phyloP scores from a whole-genome alignment of 176 grass and related monocot species.

The Hyparrhenia diplandra region DNA sequence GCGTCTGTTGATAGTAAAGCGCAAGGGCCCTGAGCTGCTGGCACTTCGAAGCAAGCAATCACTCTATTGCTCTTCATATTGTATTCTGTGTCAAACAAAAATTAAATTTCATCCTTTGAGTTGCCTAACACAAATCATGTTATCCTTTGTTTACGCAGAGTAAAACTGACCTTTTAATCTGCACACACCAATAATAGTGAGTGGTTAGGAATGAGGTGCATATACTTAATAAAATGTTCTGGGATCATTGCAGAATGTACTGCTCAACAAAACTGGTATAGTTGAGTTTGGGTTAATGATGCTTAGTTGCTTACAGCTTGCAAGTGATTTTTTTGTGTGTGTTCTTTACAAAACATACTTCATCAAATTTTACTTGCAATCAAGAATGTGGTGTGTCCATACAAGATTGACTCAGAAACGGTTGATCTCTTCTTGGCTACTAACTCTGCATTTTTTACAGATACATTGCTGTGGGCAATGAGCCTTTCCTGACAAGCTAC shows the following conservation, averaged over 20 bases:
- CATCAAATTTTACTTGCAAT: background rate
- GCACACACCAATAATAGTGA: background rate
- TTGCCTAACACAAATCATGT: background rate
- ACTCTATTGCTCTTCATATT: background rate
- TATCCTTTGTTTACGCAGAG: background rate
- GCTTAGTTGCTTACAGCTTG: background rate
- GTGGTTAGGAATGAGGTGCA: background rate
- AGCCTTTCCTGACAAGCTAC: constrained; percentile 93
- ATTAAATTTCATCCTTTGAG: background rate
- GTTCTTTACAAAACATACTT: background rate
- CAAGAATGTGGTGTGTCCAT: background rate
- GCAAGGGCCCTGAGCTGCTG: background rate
- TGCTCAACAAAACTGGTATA: background rate
- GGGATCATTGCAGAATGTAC: background rate
- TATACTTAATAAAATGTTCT: background rate
- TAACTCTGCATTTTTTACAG: constrained; percentile 31
- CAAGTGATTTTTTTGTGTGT: background rate
- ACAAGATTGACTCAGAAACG: background rate
- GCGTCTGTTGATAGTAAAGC: background rate
- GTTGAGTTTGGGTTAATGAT: background rate
- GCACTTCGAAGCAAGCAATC: background rate
- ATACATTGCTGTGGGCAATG: constrained; percentile 94
- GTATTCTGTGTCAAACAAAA: background rate
- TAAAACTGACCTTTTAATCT: background rate
- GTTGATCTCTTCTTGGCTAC: background rate